Percentiles rank a stretch among this genome's conserved stretches.
These are phyloP conservation scores for Euphrasia arctica DNA, from an alignment of 305 asterid species.

Conservation along the genomic window DNA sequence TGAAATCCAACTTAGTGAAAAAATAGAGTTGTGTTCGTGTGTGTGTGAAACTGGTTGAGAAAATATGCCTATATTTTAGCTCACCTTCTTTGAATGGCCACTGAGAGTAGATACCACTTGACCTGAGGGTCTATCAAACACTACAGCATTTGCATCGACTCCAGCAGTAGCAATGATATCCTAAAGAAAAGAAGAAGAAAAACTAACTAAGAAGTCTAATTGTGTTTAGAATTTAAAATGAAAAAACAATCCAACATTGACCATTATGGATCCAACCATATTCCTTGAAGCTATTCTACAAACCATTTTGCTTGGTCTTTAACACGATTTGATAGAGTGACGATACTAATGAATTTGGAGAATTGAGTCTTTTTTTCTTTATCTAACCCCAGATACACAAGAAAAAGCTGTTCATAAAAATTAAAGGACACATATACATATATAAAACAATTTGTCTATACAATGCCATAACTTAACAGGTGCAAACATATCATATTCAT, in stretches of 20 bases:
- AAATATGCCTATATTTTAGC: conserved; percentile 15
- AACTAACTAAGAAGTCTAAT: conserved; percentile 14
- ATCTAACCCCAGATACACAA: not conserved
- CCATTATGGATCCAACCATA: not conserved
- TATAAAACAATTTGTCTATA: not conserved
- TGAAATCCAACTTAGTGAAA: conserved; percentile 16
- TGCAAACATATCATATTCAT: not conserved
- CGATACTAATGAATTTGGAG: not conserved
- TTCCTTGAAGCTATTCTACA: not conserved
- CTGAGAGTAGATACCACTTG: conserved; percentile 82
- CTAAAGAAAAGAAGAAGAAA: conserved; percentile 28
- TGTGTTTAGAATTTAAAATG: not conserved
- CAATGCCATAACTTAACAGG: conserved; percentile 4
- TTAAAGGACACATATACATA: not conserved
- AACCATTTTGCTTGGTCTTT: not conserved
- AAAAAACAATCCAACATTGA: not conserved
- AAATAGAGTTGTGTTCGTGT: not conserved
- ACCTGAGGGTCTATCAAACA: conserved; percentile 86
- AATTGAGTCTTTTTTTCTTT: not conserved
- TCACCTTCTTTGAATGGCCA: conserved; percentile 94
- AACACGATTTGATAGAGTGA: not conserved
- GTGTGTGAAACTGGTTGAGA: not conserved
- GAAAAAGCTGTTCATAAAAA: not conserved
- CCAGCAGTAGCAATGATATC: conserved; percentile 98
- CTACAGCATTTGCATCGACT: conserved; percentile 78